A percentile compares a stretch with the other conserved stretches of the same genome.
phyloP scores from a whole-genome alignment of 495 filamentous ascomycete species.

The Talaromyces adpressus region DNA sequence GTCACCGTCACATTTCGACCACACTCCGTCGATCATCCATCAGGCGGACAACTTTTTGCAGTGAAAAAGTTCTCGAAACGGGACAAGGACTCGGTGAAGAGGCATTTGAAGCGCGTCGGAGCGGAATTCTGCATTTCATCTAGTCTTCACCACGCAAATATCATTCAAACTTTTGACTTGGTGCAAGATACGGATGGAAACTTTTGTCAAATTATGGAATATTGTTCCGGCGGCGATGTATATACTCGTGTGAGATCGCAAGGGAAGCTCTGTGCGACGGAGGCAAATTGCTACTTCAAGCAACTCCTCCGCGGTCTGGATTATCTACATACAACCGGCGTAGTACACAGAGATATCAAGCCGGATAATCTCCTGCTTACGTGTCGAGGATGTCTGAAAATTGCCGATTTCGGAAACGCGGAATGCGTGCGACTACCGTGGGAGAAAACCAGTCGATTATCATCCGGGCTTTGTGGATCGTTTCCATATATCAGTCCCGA shows the following conservation, averaged over 20 bases:
- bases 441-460: conserved; percentile 1
- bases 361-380: conserved; percentile 11
- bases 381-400: conserved; percentile 5
- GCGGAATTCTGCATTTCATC: conserved; percentile 12
- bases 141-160: conserved; percentile 5
- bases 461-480: conserved; percentile 8
- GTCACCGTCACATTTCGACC: conserved; percentile 7
- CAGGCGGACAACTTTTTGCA: conserved; percentile 11
- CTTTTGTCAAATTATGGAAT: conserved; percentile 11
- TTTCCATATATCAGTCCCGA: conserved; percentile 11
- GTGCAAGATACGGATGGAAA: conserved; percentile 1
- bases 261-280: conserved; percentile 2
- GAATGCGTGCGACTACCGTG: conserved; percentile 10
- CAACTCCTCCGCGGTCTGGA: conserved; percentile 8
- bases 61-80: conserved; percentile 9
- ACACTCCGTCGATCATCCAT: conserved; percentile 6
- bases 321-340: conserved; percentile 9
- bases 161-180: conserved; percentile 8
- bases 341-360: conserved; percentile 10
- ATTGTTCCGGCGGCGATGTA: conserved; percentile 9
- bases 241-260: conserved; percentile 6
- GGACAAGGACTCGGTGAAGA: conserved; percentile 5
- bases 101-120: conserved; percentile 8
- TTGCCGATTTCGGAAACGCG: conserved; percentile 10
- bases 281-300: conserved; percentile 11